A percentile compares a stretch with the other conserved stretches of the same genome.
These are phyloP conservation scores for Globisporangium recalcitrans DNA, from an alignment of 352 stramenopile species.

Conservation along the genomic window DNA sequence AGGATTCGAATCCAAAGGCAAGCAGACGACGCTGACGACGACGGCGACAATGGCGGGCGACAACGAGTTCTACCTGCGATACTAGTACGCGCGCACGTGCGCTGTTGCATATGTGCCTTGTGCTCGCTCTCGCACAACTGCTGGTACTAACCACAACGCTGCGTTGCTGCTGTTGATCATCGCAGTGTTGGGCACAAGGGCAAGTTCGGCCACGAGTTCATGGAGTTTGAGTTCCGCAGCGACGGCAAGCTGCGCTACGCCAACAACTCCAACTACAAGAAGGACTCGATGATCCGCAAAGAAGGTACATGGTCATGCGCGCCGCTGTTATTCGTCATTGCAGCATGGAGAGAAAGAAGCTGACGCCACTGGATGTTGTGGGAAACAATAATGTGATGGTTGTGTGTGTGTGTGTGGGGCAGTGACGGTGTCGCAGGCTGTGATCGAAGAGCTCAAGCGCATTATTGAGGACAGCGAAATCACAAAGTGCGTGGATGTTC, in stretches of 20 bases:
- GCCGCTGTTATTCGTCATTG: neutral
- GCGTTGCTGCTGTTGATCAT: neutral
- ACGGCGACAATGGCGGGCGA: conserved; percentile 52
- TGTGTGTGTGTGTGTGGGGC: neutral
- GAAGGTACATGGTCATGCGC: conserved; percentile 58
- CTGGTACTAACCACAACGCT: neutral
- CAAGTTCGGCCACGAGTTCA: conserved; percentile 96
- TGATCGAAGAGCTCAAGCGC: conserved; percentile 92
- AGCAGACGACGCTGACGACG: neutral
- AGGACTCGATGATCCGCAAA: conserved; percentile 96
- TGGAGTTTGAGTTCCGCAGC: conserved; percentile 95
- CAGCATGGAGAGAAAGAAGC: neutral
- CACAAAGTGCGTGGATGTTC: conserved; percentile 77
- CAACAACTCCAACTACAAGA: conserved; percentile 99
- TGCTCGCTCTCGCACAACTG: neutral
- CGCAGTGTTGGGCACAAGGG: conserved; percentile 92
- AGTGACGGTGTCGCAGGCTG: conserved; percentile 89
- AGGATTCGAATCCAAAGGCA: conserved; percentile 10
- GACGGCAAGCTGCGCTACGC: conserved; percentile 93
- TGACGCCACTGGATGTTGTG: neutral
- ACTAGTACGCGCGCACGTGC: conserved; percentile 56
- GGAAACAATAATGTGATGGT: neutral
- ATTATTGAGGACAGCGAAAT: conserved; percentile 92
- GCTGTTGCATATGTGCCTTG: neutral
- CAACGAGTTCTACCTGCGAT: conserved; percentile 86